Percentiles rank a stretch among this genome's conserved stretches.
These are phyloP conservation scores for Sphaerostilbella broomeana DNA, from an alignment of 2,329 filamentous ascomycete species.

Conservation along the genomic window DNA sequence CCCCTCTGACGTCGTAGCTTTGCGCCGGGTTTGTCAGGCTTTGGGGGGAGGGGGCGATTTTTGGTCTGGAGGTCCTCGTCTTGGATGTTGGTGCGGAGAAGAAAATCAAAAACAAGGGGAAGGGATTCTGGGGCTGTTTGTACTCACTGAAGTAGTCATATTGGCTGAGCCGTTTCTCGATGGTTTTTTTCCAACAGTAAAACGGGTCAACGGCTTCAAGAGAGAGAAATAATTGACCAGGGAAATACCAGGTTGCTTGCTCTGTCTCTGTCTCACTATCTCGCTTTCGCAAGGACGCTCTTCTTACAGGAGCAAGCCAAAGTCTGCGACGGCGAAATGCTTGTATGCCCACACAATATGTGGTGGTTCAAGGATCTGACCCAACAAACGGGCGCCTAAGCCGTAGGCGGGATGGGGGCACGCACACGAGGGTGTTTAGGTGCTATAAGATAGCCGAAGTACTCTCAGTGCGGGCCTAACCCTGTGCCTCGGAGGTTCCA, in stretches of 20 bases:
- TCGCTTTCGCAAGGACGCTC: too few relatives aligned
- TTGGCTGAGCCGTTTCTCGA: conserved; percentile 11
- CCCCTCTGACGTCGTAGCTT: conserved; percentile 27
- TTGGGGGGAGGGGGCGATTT: conserved; percentile 5
- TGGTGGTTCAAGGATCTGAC: too few relatives aligned
- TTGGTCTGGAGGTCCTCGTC: conserved; percentile 3
- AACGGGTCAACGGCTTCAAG: background rate
- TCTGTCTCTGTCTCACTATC: too few relatives aligned
- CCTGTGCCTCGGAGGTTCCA: background rate
- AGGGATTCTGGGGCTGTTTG: conserved; percentile 7
- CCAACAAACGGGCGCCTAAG: conserved; percentile 1
- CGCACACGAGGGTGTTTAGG: background rate
- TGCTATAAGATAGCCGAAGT: conserved; percentile 1
- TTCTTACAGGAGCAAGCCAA: too few relatives aligned
- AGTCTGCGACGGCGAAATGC: too few relatives aligned
- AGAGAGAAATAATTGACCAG: too few relatives aligned
- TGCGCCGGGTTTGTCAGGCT: conserved; percentile 10
- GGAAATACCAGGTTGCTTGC: too few relatives aligned
- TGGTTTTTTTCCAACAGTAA: background rate
- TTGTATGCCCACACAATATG: too few relatives aligned
- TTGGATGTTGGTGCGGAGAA: too few relatives aligned
- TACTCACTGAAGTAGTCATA: conserved; percentile 36
- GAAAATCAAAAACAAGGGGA: conserved; percentile 9
- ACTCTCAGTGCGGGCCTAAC: background rate
- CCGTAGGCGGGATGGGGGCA: conserved; percentile 1